A percentile compares a stretch with the other conserved stretches of the same genome.
Evolutionary conservation across 495 filamentous ascomycete genomes (phyloP).

Genomic region (Tuber melanosporum): DNA sequence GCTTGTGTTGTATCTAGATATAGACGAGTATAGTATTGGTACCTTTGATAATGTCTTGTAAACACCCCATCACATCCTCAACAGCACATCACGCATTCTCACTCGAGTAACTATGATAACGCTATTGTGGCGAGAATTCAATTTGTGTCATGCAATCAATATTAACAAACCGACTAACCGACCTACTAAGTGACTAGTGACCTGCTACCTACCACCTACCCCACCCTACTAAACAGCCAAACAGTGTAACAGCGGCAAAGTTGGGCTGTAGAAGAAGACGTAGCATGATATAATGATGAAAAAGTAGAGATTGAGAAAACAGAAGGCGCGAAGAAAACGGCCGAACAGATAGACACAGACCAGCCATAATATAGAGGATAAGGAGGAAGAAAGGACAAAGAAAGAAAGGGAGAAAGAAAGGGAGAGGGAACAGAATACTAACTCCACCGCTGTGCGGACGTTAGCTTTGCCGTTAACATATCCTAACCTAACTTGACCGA

Average conservation of each 20-base stretch:
- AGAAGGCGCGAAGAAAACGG: constrained; percentile 12
- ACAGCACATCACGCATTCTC: not conserved
- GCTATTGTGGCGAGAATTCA: not conserved
- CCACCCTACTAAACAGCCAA: not conserved
- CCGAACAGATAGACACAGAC: constrained; percentile 15
- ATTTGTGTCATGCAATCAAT: constrained; percentile 2
- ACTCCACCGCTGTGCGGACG: not conserved
- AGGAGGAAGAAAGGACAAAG: not conserved
- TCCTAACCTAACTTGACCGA: not conserved
- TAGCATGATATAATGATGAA: not conserved
- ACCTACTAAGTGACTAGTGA: not conserved
- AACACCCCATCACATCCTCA: not conserved
- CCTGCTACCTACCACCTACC: not conserved
- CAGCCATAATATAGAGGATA: constrained; percentile 32
- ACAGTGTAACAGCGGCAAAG: not conserved
- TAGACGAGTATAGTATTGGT: not conserved
- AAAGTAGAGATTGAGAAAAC: not conserved
- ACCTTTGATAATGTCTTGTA: not conserved
- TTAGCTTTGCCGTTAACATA: not conserved
- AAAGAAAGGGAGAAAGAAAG: not conserved
- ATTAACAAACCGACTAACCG: not conserved
- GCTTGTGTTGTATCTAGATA: not conserved
- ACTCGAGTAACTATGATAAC: not conserved
- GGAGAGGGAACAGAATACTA: not conserved
- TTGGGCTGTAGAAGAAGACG: not conserved